Percentiles rank a stretch among this genome's conserved stretches.
phyloP scores from a whole-genome alignment of 345 rosid genomes.

The Populus ilicifolia region DNA sequence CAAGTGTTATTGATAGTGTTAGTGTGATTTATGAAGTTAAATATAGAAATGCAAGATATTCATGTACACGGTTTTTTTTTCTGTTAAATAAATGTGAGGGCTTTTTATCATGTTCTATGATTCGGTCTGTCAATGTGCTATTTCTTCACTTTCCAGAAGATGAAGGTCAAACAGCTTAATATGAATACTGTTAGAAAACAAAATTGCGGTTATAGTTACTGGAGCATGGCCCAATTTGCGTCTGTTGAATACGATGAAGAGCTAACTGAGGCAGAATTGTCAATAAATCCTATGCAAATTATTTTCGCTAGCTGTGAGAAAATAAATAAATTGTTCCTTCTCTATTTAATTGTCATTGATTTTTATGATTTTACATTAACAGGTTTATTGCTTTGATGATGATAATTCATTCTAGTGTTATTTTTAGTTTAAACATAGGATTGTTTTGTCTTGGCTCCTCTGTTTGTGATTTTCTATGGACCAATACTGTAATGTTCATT shows the following conservation, averaged over 20 bases:
- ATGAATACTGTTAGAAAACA: no score
- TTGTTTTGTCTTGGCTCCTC: no score
- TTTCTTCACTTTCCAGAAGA: not conserved
- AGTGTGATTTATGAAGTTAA: not conserved
- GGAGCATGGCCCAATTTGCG: slow-evolving; percentile 3
- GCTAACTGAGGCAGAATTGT: slow-evolving; percentile 72
- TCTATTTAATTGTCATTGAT: not conserved
- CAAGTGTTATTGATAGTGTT: not conserved
- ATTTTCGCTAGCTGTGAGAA: no score
- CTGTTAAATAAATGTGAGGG: not conserved
- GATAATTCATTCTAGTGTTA: not conserved
- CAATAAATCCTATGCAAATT: slow-evolving; percentile 7
- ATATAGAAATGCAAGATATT: not conserved
- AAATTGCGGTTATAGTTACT: no score
- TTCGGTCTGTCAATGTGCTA: not conserved
- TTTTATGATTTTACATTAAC: not conserved
- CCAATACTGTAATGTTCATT: not conserved
- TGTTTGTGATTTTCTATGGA: not conserved
- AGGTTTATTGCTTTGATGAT: not conserved
- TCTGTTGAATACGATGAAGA: slow-evolving; percentile 95
- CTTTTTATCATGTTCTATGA: not conserved
- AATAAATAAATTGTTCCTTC: not conserved
- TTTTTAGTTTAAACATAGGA: not conserved
- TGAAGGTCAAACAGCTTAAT: no score
- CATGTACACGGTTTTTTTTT: not conserved